A percentile compares a stretch with the other conserved stretches of the same genome.
These are phyloP conservation scores for Schwanniomyces polymorphus DNA, from an alignment of 805 yeast genomes.

Conservation along the genomic window DNA sequence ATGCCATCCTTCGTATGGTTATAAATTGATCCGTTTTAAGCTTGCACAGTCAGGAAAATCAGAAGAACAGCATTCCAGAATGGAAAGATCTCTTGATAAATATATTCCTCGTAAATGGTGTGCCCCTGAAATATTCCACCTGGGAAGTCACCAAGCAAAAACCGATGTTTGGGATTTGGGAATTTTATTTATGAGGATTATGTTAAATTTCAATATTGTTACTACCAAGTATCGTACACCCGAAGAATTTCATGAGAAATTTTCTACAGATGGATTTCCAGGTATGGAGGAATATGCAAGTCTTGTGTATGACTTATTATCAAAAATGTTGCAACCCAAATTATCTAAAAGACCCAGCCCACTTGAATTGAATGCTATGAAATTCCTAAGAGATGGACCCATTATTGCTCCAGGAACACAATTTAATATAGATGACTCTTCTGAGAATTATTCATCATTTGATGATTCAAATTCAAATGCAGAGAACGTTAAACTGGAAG, in stretches of 20 bases:
- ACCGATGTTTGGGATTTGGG: constrained; percentile 96
- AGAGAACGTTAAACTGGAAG: neutral
- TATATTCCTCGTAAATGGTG: constrained; percentile 52
- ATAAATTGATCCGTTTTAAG: constrained; percentile 25
- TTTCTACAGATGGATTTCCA: constrained; percentile 33
- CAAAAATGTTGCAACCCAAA: constrained; percentile 61
- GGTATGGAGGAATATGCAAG: constrained; percentile 69
- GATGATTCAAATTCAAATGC: neutral
- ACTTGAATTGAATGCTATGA: constrained; percentile 78
- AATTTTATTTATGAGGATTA: constrained; percentile 53
- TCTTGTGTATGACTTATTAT: constrained; percentile 64
- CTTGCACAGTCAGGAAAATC: constrained; percentile 18
- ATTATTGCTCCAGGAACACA: constrained; percentile 15
- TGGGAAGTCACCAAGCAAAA: constrained; percentile 60
- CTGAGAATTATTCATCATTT: neutral
- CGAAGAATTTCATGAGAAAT: constrained; percentile 32
- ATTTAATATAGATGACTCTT: neutral
- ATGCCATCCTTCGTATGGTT: constrained; percentile 55
- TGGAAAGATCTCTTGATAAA: neutral
- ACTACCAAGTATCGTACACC: constrained; percentile 58
- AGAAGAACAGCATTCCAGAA: neutral
- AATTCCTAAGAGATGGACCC: constrained; percentile 77
- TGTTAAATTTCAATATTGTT: constrained; percentile 54
- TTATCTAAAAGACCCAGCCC: constrained; percentile 78
- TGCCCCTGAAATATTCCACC: constrained; percentile 69